Conservation (phyloP, 83 land plant genomes). For the Picea engelmannii region DNA sequence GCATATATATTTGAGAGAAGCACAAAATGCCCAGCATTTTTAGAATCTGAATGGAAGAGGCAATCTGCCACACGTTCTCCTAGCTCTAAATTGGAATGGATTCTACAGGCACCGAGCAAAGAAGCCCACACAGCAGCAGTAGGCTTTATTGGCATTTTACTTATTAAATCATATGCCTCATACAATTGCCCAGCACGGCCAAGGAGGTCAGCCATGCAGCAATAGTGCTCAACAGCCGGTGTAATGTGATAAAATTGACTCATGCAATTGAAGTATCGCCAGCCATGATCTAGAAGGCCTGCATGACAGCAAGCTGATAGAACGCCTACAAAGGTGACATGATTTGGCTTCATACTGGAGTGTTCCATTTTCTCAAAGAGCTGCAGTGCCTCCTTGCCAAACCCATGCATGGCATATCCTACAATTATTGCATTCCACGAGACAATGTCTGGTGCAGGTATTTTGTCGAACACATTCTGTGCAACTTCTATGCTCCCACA, state of each 20-base stretch:
- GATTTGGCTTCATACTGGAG: conserved; percentile 32
- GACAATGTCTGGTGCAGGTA: conserved; percentile 31
- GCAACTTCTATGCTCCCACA: conserved; percentile 56
- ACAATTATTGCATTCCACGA: conserved; percentile 73
- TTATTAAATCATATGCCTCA: conserved; percentile 55
- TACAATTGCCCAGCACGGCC: conserved; percentile 53
- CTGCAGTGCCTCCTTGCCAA: conserved; percentile 40
- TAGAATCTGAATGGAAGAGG: conserved; percentile 48
- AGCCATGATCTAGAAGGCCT: conserved; percentile 52
- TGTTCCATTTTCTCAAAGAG: conserved; percentile 47
- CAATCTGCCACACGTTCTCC: conserved; percentile 47
- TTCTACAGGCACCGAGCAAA: conserved; percentile 47
- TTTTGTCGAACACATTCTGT: conserved; percentile 39
- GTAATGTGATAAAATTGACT: conserved; percentile 31
- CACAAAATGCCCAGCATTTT: conserved; percentile 55
- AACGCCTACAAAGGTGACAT: conserved; percentile 62
- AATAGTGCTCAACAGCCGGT: conserved; percentile 55
- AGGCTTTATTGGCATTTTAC: conserved; percentile 43
- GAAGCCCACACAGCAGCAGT: conserved; percentile 55
- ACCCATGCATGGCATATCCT: conserved; percentile 63
- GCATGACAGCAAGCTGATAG: conserved; percentile 69
- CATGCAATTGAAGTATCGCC: conserved; percentile 49
- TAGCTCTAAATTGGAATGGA: conserved; percentile 47
- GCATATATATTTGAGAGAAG: conserved; percentile 51
- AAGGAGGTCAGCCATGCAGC: conserved; percentile 49